phyloP scores from a whole-genome alignment of 345 rosid genomes.

The Hibiscus tridactylites region DNA sequence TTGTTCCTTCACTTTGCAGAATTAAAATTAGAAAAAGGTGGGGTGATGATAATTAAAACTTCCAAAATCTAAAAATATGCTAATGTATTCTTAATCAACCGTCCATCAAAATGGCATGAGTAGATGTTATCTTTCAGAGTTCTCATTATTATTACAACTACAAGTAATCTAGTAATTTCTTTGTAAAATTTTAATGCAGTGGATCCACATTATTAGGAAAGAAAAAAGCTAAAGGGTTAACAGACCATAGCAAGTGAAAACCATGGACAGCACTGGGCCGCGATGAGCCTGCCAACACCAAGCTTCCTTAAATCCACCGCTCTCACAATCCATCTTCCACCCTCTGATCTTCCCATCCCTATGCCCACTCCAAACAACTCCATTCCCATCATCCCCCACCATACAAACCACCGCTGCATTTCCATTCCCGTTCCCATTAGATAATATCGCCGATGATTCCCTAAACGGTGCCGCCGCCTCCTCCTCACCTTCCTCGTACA shows the following conservation, averaged over 20 bases:
- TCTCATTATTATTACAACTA: background rate
- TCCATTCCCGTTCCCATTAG: constrained; percentile 15
- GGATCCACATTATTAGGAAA: background rate
- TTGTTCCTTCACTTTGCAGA: background rate
- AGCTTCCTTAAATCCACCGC: constrained; percentile 42
- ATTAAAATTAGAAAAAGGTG: background rate
- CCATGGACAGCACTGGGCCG: constrained; percentile 66
- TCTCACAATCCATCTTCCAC: constrained; percentile 45
- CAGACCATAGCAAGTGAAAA: constrained; percentile 63
- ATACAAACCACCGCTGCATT: constrained; percentile 57
- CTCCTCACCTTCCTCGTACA: constrained; percentile 43
- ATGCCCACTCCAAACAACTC: constrained; percentile 84
- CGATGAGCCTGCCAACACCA: constrained; percentile 91
- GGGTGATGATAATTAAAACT: background rate
- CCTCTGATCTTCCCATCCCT: constrained; percentile 74
- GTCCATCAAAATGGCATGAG: background rate
- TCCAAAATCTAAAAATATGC: background rate
- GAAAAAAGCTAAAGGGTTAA: background rate
- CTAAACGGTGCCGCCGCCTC: constrained; percentile 72
- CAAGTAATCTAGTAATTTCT: background rate
- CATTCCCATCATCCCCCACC: constrained; percentile 59
- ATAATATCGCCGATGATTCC: constrained; percentile 27
- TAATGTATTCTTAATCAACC: background rate
- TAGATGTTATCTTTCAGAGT: background rate
- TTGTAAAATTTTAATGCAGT: background rate